Base-by-base conservation (phyloP, 306 rosid genomes). In the Oxytropis ochrocephala region DNA sequence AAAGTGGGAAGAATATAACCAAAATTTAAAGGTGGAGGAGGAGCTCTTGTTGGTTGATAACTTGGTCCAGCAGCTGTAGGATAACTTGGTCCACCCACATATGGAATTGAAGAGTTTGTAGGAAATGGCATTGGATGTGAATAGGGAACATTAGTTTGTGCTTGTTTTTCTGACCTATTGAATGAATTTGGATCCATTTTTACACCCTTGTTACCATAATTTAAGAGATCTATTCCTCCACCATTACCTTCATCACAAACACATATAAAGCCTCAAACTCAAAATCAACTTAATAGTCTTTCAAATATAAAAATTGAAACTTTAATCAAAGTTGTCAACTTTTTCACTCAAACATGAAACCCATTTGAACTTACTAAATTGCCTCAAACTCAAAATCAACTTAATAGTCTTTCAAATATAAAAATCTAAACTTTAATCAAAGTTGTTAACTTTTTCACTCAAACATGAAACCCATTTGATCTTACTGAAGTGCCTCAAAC, bases 1-100 rank as follows among this genome's bases (percentile, higher is more conserved):
- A 74, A 80, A 67, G 75, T 85, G 18, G 89, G 91, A 55, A 69
- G 91, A 55, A 69, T 9, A 79, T 81, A 83, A 41, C 88, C 86
- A 8, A 60, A 73, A 77, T 83, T 83, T 39, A 86, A 80, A 39
- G 86, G 85, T 6, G 88, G 86, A 0, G 84, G 66, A 64, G 68
- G 73, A 38, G 85, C 48, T 84, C 81, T 73, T 1, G 78, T 72
- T 17, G 79, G 78, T 77, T 67, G 80, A 63, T 78, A 78, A 58
- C 79, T 73, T 59, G 83, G 86, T 71, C 80, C 76, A 7, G 76
- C 11, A 14, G 72, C 46, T 19, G 72, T 9, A 70, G 59, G 64
- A 33, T 78, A 71, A 61, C 19, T 71, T 64, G 74, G 69, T 50
- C 78, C 78, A 33, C 32, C 85, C 12, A 66, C 82, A 30, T 74